phyloP scores from a whole-genome alignment of 2,329 filamentous ascomycete species.

The Stachybotrys echinatus region DNA sequence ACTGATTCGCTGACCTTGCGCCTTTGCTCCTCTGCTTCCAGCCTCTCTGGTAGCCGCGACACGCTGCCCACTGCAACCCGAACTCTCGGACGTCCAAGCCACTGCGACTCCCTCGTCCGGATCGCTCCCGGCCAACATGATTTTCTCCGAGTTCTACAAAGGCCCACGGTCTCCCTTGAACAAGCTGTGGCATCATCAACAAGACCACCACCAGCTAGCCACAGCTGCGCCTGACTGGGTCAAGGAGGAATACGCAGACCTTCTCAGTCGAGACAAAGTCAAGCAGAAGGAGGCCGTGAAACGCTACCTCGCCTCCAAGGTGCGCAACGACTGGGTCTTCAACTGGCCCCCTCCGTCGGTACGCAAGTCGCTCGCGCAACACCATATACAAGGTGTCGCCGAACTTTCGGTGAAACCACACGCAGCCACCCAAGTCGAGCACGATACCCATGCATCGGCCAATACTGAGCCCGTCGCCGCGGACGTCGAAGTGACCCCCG shows the following conservation, averaged over 20 bases:
- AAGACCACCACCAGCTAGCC: conserved; percentile 20
- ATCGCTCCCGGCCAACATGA: conserved; percentile 31
- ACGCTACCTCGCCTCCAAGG: conserved; percentile 45
- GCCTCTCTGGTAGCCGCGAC: not conserved
- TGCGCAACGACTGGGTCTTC: conserved; percentile 58
- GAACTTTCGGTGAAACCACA: not conserved
- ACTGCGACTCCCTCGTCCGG: not conserved
- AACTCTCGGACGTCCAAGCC: not conserved
- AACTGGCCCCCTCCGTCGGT: conserved; percentile 40
- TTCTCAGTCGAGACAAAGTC: conserved; percentile 55
- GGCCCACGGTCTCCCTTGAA: conserved; percentile 47
- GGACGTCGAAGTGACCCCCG: conserved; percentile 1
- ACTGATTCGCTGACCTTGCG: not conserved
- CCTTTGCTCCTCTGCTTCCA: not conserved
- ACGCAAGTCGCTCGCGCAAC: conserved; percentile 4
- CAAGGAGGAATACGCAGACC: conserved; percentile 53
- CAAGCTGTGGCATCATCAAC: conserved; percentile 39
- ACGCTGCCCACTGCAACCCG: not conserved
- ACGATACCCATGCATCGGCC: conserved; percentile 3
- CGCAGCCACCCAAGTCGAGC: not conserved
- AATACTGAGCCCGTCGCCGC: conserved; percentile 1
- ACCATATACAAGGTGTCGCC: not conserved
- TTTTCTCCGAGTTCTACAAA: conserved; percentile 56
- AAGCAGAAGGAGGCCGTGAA: conserved; percentile 60
- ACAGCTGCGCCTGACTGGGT: conserved; percentile 25